A percentile compares a stretch with the other conserved stretches of the same genome.
phyloP scores from a whole-genome alignment of 129 eudicot species.

The Chrysanthemum makinoi region DNA sequence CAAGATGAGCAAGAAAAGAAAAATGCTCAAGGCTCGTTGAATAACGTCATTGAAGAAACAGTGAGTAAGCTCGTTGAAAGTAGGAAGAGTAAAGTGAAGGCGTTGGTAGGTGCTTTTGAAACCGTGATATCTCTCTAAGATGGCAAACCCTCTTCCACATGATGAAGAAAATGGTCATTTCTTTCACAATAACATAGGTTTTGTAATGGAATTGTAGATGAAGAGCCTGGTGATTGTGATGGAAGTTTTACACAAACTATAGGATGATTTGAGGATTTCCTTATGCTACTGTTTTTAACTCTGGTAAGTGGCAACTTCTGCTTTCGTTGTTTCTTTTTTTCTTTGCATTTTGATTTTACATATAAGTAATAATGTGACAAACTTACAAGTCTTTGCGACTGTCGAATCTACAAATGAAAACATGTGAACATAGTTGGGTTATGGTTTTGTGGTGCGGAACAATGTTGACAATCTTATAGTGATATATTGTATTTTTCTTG shows the following conservation, averaged over 20 bases:
- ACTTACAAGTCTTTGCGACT: constrained; percentile 19
- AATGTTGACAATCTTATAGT: constrained; percentile 16
- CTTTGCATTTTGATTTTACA: constrained; percentile 9
- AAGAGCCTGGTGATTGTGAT: constrained; percentile 28
- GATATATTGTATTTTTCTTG: background rate
- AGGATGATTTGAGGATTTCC: constrained; percentile 16
- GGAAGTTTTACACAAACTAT: constrained; percentile 16
- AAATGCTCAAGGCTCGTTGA: constrained; percentile 65
- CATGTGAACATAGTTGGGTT: constrained; percentile 23
- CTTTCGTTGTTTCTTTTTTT: background rate
- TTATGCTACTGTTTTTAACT: constrained; percentile 16
- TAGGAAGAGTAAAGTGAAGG: constrained; percentile 92
- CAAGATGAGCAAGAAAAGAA: constrained; percentile 72
- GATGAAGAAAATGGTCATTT: background rate
- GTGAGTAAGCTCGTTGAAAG: constrained; percentile 77
- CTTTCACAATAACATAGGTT: constrained; percentile 24
- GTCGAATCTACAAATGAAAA: constrained; percentile 21
- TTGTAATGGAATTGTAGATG: constrained; percentile 31
- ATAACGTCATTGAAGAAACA: constrained; percentile 88
- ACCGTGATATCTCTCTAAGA: constrained; percentile 88
- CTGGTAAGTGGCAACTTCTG: constrained; percentile 21
- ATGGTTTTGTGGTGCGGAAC: constrained; percentile 25
- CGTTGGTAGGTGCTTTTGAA: constrained; percentile 98
- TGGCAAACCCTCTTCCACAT: constrained; percentile 30
- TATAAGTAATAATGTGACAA: constrained; percentile 23